These are phyloP conservation scores for Zalaria sp. DNA, from an alignment of 2,329 filamentous ascomycete species.

Conservation along the genomic window DNA sequence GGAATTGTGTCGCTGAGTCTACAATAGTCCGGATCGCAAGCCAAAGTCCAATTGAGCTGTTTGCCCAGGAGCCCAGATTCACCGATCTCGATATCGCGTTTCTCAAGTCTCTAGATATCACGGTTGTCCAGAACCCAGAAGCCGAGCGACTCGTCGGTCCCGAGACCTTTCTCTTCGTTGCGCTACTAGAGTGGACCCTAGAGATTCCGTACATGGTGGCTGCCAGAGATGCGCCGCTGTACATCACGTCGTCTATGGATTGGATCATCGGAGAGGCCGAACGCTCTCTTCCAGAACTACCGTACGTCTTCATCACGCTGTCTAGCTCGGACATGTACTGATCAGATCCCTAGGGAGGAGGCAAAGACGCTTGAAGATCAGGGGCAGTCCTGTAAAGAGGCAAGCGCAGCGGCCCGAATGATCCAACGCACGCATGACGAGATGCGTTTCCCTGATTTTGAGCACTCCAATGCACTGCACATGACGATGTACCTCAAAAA, in stretches of 20 bases:
- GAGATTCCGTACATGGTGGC: conserved; percentile 3
- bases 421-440: too few relatives aligned
- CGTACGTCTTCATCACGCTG: too few relatives aligned
- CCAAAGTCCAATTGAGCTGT: conserved; percentile 6
- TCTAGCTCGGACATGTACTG: too few relatives aligned
- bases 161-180: conserved; percentile 4
- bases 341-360: too few relatives aligned
- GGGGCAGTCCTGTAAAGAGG: too few relatives aligned
- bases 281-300: not conserved
- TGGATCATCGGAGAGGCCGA: conserved; percentile 2
- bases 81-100: conserved; percentile 14
- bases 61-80: conserved; percentile 16
- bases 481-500: too few relatives aligned
- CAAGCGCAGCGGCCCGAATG: too few relatives aligned
- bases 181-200: conserved; percentile 3
- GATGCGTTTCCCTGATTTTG: too few relatives aligned
- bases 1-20: too few relatives aligned
- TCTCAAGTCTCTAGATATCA: conserved; percentile 9
- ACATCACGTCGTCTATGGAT: conserved; percentile 4
- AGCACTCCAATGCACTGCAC: too few relatives aligned
- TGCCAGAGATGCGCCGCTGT: conserved; percentile 2
- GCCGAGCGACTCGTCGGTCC: conserved; percentile 1
- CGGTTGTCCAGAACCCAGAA: conserved; percentile 6
- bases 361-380: too few relatives aligned
- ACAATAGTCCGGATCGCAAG: not conserved